These are phyloP conservation scores for Citrus sp. DNA, from an alignment of 345 rosid genomes.

Conservation along the genomic window DNA sequence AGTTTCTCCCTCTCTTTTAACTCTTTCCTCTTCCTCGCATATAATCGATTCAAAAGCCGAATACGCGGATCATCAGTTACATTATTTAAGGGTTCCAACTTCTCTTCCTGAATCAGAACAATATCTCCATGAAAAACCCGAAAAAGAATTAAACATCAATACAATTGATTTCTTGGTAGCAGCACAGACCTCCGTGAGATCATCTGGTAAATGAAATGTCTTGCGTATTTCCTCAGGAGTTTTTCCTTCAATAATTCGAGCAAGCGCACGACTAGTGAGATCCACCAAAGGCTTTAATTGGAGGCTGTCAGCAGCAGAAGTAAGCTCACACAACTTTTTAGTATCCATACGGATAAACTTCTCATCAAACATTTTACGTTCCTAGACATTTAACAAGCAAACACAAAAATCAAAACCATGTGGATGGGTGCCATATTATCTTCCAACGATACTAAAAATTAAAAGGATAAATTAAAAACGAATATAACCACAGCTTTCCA, in stretches of 20 bases:
- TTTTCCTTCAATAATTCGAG: constrained; percentile 70
- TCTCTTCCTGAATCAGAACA: constrained; percentile 48
- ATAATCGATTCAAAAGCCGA: constrained; percentile 58
- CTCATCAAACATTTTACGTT: constrained; percentile 60
- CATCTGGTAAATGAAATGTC: constrained; percentile 69
- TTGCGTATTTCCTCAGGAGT: constrained; percentile 73
- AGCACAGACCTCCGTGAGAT: constrained; percentile 60
- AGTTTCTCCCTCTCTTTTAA: constrained; percentile 53
- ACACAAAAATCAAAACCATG: background rate
- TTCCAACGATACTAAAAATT: background rate
- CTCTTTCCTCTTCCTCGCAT: constrained; percentile 67
- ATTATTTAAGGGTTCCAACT: constrained; percentile 67
- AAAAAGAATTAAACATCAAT: constrained; percentile 12
- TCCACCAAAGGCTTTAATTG: constrained; percentile 72
- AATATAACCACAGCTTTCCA: background rate
- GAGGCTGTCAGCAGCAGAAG: constrained; percentile 76
- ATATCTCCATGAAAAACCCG: constrained; percentile 15
- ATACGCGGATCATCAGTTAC: constrained; percentile 64
- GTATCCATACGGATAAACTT: constrained; percentile 68
- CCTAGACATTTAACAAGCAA: constrained; percentile 33
- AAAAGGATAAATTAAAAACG: background rate
- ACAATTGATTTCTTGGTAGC: constrained; percentile 12
- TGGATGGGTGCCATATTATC: background rate
- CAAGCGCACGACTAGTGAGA: constrained; percentile 75
- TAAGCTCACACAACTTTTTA: constrained; percentile 63